Conservation (phyloP, 2,329 filamentous ascomycete species). For the Malbranchea zuffiana region DNA sequence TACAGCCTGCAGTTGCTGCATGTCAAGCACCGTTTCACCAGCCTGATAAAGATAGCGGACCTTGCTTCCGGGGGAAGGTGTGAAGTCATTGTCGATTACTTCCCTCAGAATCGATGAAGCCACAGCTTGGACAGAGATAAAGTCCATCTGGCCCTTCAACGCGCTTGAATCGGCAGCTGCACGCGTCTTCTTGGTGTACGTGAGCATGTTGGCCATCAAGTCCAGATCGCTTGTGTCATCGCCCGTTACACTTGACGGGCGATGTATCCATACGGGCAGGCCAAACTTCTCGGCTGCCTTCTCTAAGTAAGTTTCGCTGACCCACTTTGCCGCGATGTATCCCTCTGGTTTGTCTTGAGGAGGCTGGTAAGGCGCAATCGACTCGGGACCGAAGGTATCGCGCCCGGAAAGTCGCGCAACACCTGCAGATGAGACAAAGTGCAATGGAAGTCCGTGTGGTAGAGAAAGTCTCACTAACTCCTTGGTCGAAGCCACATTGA, state of each 20-base stretch:
- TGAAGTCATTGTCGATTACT: conserved; percentile 4
- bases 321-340: conserved; percentile 33
- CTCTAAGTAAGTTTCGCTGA: conserved; percentile 31
- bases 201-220: conserved; percentile 11
- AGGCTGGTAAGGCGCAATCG: conserved; percentile 11
- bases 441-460: conserved; percentile 20
- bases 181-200: conserved; percentile 10
- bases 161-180: conserved; percentile 6
- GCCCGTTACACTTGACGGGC: conserved; percentile 10
- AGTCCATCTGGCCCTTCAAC: conserved; percentile 11
- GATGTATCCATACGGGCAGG: conserved; percentile 11
- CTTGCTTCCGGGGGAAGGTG: not conserved
- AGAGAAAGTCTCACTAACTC: conserved; percentile 17
- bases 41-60: not conserved
- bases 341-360: conserved; percentile 24
- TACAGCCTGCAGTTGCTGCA: not conserved
- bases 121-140: conserved; percentile 10
- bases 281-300: conserved; percentile 1
- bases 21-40: too few relatives aligned
- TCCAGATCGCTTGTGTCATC: conserved; percentile 9
- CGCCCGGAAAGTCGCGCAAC: conserved; percentile 24
- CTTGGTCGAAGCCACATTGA: conserved; percentile 21
- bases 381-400: conserved; percentile 15
- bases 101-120: too few relatives aligned
- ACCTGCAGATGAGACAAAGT: conserved; percentile 23